These are phyloP conservation scores for Quercus rubra DNA, from an alignment of 306 rosid species.

Conservation along the genomic window DNA sequence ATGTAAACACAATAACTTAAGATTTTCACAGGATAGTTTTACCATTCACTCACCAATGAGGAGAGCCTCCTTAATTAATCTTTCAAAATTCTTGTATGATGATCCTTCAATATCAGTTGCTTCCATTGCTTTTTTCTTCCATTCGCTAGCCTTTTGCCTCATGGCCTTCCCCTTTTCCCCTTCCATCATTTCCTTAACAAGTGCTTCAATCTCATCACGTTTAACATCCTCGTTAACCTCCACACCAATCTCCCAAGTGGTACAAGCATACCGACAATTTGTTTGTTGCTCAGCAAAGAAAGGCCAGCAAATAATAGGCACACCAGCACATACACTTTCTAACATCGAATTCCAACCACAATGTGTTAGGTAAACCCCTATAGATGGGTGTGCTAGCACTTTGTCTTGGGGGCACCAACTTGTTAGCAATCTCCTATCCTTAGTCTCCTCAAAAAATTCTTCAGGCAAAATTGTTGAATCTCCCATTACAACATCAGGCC, in stretches of 20 bases:
- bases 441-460: conserved; percentile 33
- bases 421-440: conserved; percentile 32
- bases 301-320: conserved; percentile 54
- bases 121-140: conserved; percentile 40
- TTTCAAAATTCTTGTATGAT: conserved; percentile 32
- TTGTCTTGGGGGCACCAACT: conserved; percentile 45
- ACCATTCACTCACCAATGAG: neutral
- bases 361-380: conserved; percentile 42
- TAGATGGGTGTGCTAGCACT: conserved; percentile 40
- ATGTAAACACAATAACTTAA: no score
- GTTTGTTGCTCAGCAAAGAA: conserved; percentile 47
- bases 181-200: conserved; percentile 40
- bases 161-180: conserved; percentile 27
- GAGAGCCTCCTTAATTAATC: conserved; percentile 36
- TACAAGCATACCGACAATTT: conserved; percentile 40
- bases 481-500: conserved; percentile 40
- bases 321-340: conserved; percentile 37
- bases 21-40: no score
- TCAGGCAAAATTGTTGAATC: conserved; percentile 19
- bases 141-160: conserved; percentile 26
- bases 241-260: conserved; percentile 35
- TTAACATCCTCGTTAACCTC: conserved; percentile 38
- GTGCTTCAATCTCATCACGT: conserved; percentile 21
- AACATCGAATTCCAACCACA: conserved; percentile 51
- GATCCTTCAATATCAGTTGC: conserved; percentile 34